Base-by-base conservation (phyloP, 192 early-diverging fungal genomes). In the Oehlia diaphana region DNA sequence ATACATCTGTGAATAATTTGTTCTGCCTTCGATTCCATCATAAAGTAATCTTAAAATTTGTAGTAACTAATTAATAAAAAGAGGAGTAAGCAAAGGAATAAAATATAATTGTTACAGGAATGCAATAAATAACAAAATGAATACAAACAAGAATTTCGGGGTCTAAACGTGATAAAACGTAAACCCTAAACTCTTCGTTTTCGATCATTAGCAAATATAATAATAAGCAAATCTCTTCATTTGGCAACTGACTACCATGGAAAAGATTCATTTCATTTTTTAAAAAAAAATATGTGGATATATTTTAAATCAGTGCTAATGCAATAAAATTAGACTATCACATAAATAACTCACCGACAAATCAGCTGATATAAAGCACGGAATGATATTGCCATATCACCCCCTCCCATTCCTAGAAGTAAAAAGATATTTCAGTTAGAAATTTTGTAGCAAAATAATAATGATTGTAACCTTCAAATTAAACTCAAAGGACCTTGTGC, bases 141-240 rank as follows among this genome's bases (percentile, higher is more conserved):
- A 64, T 33, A 65, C 82, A 80, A 84, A 94, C 91, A 81, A 94
- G 81, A n/a, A 88, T 91, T 75, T 94, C 93, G 7, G 93, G 93
- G 77, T 94, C 93, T 0, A 91, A 92, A 19, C 92, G 82, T 3
- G 93, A 94, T 21, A 94, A 76, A 4, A 94, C 87, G 80, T 93
- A 94, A 14, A 88, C 90, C 44, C 90, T 80, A 76, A 94, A 94
- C 19, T 84, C 84, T 12, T 88, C 86, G 68, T 94, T 94, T 68
- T 91, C 89, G 3, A 93, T 80, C 44, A 94, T 73, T 16, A 94
- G 79, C 6, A 87, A 77, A 77, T 94, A 93, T 71, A 94, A 82
- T 19, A 94, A 67, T n/a, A 94, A 67, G 65, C 85, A 86, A 14
- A 84, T 84, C 77, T 93, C 93, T 81, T 94, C 93, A 50, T 80